These are phyloP conservation scores for Physcomitrium patens DNA, from an alignment of 225 moss, liverwort and hornwort genomes.

Conservation along the genomic window DNA sequence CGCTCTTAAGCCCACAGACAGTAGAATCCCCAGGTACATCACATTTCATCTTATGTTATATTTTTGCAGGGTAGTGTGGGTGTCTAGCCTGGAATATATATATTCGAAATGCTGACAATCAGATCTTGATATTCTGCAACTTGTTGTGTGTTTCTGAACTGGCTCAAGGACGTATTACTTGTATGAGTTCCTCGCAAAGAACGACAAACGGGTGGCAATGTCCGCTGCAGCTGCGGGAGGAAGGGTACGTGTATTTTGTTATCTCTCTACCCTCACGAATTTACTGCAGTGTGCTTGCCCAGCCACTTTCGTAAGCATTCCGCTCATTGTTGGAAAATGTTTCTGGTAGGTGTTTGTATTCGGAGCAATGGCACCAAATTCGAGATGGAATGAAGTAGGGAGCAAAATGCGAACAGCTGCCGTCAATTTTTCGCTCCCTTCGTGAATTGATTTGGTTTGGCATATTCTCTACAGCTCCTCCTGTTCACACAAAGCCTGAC, in stretches of 20 bases:
- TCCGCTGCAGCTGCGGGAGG: slow-evolving; percentile 89
- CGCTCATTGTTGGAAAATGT: neutral
- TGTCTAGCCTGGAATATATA: neutral
- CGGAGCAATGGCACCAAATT: slow-evolving; percentile 85
- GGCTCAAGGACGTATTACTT: slow-evolving; percentile 79
- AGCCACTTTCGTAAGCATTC: neutral
- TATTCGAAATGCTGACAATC: neutral
- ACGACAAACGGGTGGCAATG: slow-evolving; percentile 84
- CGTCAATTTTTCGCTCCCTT: slow-evolving; percentile 57
- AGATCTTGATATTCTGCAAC: neutral
- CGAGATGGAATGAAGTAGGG: slow-evolving; percentile 80
- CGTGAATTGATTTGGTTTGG: slow-evolving; percentile 8
- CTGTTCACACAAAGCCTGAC: no score
- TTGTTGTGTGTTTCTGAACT: slow-evolving; percentile 12
- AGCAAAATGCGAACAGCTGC: slow-evolving; percentile 78
- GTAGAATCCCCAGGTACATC: slow-evolving; percentile 74
- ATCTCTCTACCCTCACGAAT: neutral
- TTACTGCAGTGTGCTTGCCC: neutral
- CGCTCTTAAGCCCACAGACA: slow-evolving; percentile 66
- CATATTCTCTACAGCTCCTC: neutral
- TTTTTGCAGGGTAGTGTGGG: neutral
- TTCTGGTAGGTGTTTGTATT: slow-evolving; percentile 79
- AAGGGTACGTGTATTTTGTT: slow-evolving; percentile 56
- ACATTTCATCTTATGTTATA: neutral
- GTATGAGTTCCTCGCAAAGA: slow-evolving; percentile 86